These are phyloP conservation scores for Pinus tabuliformis DNA, from an alignment of 75 land plant species.

Conservation along the genomic window DNA sequence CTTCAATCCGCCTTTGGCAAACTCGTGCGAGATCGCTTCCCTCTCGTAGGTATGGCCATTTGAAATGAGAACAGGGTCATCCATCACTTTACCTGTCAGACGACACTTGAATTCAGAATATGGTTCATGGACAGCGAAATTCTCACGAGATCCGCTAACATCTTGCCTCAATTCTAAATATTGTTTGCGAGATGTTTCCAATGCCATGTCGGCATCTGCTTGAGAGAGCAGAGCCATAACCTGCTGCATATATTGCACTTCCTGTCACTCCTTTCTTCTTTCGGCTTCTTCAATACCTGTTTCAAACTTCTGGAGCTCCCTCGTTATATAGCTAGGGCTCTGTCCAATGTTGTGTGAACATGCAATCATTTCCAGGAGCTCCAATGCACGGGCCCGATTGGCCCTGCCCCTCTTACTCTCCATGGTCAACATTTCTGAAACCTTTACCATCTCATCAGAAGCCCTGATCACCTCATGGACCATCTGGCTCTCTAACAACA, in stretches of 20 bases:
- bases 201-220: constrained; percentile 26
- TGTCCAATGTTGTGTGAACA: constrained; percentile 16
- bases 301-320: constrained; percentile 25
- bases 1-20: constrained; percentile 6
- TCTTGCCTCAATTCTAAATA: constrained; percentile 9
- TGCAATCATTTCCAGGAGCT: constrained; percentile 18
- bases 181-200: constrained; percentile 9
- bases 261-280: constrained; percentile 11
- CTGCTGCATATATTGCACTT: constrained; percentile 31
- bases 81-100: constrained; percentile 22
- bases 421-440: constrained; percentile 10
- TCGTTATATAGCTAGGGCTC: constrained; percentile 20
- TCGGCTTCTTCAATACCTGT: constrained; percentile 21
- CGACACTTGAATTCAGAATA: constrained; percentile 18
- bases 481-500: constrained; percentile 20
- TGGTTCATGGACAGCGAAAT: constrained; percentile 7
- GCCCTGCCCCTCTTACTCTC: constrained; percentile 21
- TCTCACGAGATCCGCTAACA: constrained; percentile 1
- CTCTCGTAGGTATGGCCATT: constrained; percentile 16
- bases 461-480: constrained; percentile 17
- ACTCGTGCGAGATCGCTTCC: constrained; percentile 14
- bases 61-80: constrained; percentile 20
- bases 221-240: constrained; percentile 27
- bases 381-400: constrained; percentile 23
- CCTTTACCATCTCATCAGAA: constrained; percentile 6